These are phyloP conservation scores for Naumovozyma castellii DNA, from an alignment of 805 yeast species.

Conservation along the genomic window DNA sequence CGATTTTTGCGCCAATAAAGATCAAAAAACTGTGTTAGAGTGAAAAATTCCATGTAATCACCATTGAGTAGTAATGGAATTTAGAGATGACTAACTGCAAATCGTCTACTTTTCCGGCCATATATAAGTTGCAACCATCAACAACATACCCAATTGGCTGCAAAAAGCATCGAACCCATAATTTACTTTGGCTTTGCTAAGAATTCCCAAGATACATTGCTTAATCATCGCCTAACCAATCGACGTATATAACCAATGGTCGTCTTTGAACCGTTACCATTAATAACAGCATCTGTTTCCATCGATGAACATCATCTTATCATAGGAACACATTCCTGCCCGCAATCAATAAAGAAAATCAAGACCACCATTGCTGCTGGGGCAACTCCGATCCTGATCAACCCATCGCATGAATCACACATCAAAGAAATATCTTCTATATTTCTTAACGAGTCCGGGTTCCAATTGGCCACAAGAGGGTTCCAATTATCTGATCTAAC, in stretches of 20 bases:
- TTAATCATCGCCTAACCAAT: too few relatives aligned
- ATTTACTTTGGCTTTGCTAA: too few relatives aligned
- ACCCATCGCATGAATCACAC: conserved; percentile 21
- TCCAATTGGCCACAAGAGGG: conserved; percentile 25
- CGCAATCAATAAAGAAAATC: conserved; percentile 36
- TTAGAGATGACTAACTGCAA: neutral
- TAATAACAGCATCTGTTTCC: conserved; percentile 38
- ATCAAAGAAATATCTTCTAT: conserved; percentile 15
- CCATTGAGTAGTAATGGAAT: neutral
- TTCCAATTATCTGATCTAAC: conserved; percentile 40
- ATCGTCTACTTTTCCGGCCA: too few relatives aligned
- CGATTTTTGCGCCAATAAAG: too few relatives aligned
- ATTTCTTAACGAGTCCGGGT: conserved; percentile 20
- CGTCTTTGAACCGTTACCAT: conserved; percentile 12
- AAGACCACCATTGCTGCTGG: conserved; percentile 42
- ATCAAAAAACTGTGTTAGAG: neutral
- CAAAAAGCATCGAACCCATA: too few relatives aligned
- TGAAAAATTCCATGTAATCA: neutral
- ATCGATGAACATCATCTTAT: conserved; percentile 47
- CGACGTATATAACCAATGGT: neutral
- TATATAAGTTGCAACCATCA: too few relatives aligned
- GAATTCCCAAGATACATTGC: too few relatives aligned
- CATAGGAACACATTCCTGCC: conserved; percentile 34
- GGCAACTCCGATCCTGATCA: conserved; percentile 44
- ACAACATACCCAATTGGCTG: too few relatives aligned